Base-by-base conservation (phyloP, 2,329 filamentous ascomycete species). In the Colletotrichum aenigma region DNA sequence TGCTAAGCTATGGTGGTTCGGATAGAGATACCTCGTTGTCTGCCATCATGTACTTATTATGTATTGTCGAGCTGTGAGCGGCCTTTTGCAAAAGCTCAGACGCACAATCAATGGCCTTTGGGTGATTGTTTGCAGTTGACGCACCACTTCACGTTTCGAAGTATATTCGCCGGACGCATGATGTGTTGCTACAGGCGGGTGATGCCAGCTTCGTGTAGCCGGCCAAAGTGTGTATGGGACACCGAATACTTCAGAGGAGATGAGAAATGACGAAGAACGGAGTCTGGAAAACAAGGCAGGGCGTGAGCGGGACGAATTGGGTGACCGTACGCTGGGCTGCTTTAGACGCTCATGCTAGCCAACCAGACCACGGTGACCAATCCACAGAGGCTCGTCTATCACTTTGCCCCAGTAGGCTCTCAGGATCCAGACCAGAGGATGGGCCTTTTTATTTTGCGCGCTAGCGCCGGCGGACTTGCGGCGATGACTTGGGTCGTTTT, bases 381-480 rank as follows among this genome's bases (percentile, higher is more conserved):
- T 34, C 1, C 12, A 13, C 9, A 13, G 32, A 6, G 4, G 10
- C 32, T 34, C 10, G 32, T 32, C 30, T 32, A 12, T 32, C 3
- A 12, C 30, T 32, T 32, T 32, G 30, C 30, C 30, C 9, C 10
- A 12, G 30, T 12, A 10, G 30, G 9, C 36, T 43, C 16, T n/a
- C 16, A 43, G 16, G 5, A 18, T 43, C 36, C 8, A 43, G 8
- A 10, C 34, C 34, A 0, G 36, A 10, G 38, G 18, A 43, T 3
- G 38, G 8, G 2, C 8, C 8, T 1, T 18, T 43, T 43, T 3
- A 6, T 43, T 1, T 43, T 10, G 3, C 5, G 0, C 16, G 18
- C 4, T 43, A 0, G 16, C 38, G 38, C 38, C 8, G 1, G 5
- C 38, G 8, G 18, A 43, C 36, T 43, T 43, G 8, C 36, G 16